These are phyloP conservation scores for Phellopilus nigrolimitatus DNA, from an alignment of 1,284 basidiomycete species.

Conservation along the genomic window DNA sequence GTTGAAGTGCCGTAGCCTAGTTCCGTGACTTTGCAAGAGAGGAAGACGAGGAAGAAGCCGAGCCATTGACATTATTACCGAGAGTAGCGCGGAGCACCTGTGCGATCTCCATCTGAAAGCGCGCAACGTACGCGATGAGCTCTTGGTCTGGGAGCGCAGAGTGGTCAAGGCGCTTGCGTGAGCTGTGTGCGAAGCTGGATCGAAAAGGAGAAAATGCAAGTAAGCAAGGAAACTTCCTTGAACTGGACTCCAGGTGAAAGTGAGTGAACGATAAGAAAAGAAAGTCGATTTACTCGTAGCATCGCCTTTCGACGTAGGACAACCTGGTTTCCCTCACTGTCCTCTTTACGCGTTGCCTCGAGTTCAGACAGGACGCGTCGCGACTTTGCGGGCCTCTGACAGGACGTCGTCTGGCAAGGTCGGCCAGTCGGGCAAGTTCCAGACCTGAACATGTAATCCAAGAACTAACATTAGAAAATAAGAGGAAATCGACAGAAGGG, in stretches of 20 bases:
- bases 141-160: constrained; percentile 66
- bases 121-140: constrained; percentile 54
- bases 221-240: constrained; percentile 22
- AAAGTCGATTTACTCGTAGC: constrained; percentile 46
- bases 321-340: constrained; percentile 56
- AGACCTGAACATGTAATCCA: constrained; percentile 46
- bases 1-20: background rate
- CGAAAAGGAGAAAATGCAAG: constrained; percentile 5
- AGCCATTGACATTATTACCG: too few relatives aligned
- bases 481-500: constrained; percentile 11
- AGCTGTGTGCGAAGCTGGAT: constrained; percentile 64
- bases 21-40: background rate
- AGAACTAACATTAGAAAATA: background rate
- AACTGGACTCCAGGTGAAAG: constrained; percentile 24
- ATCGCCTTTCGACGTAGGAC: constrained; percentile 62
- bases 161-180: constrained; percentile 59
- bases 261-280: constrained; percentile 15
- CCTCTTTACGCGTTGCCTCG: constrained; percentile 52
- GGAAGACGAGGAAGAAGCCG: background rate
- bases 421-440: constrained; percentile 78
- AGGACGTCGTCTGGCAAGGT: constrained; percentile 71
- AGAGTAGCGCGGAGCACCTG: constrained; percentile 25
- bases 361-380: constrained; percentile 54
- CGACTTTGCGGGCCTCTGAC: constrained; percentile 54
- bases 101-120: constrained; percentile 66